A percentile compares a stretch with the other conserved stretches of the same genome.
These are phyloP conservation scores for Salix dunnii DNA, from an alignment of 345 rosid genomes.

Conservation along the genomic window DNA sequence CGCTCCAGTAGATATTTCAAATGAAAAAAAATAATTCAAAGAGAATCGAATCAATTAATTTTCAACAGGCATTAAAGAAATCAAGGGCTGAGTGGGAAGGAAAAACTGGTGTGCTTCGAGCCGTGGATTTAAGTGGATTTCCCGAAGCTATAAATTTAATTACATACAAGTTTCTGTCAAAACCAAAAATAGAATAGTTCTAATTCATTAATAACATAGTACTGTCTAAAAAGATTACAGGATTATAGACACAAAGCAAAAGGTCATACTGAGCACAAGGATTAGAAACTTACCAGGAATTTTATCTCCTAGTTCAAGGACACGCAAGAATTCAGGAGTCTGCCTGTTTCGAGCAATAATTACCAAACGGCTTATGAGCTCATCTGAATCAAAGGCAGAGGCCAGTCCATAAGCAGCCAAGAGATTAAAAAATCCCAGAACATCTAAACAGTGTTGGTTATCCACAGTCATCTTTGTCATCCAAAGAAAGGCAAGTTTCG, in stretches of 20 bases:
- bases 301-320: slow-evolving; percentile 32
- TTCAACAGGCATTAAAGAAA: too few species aligned
- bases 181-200: too few species aligned
- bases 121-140: too few species aligned
- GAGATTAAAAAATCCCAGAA: slow-evolving; percentile 40
- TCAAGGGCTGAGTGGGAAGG: too few species aligned
- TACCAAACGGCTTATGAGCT: slow-evolving; percentile 30
- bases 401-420: slow-evolving; percentile 38
- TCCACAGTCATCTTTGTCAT: slow-evolving; percentile 20
- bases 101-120: too few species aligned
- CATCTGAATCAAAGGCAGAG: slow-evolving; percentile 22
- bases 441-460: slow-evolving; percentile 25
- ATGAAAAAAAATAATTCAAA: neutral
- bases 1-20: too few species aligned
- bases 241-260: neutral
- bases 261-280: neutral
- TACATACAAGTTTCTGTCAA: too few species aligned
- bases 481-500: slow-evolving; percentile 31
- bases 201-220: too few species aligned
- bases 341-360: slow-evolving; percentile 22
- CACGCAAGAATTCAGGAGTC: slow-evolving; percentile 28
- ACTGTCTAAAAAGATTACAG: neutral
- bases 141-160: too few species aligned
- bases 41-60: neutral
- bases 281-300: slow-evolving; percentile 25